A percentile compares a stretch with the other conserved stretches of the same genome.
These are phyloP conservation scores for Ceriops tagal DNA, from an alignment of 345 rosid genomes.

Conservation along the genomic window DNA sequence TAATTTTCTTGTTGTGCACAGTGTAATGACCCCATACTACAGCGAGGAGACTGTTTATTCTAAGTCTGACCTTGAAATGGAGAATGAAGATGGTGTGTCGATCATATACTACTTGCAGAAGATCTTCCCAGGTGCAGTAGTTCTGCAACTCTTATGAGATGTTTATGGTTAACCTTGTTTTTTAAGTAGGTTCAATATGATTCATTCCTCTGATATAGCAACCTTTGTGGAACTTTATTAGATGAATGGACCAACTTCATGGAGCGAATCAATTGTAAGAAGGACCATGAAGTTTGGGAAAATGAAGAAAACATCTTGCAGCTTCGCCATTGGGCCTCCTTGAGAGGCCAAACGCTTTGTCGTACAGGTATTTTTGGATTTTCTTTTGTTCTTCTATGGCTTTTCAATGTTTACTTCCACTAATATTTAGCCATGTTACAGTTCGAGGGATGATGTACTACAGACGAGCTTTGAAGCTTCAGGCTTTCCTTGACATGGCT, in stretches of 20 bases:
- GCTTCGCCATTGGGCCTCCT: slow-evolving; percentile 95
- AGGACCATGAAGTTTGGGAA: slow-evolving; percentile 70
- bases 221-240: slow-evolving; percentile 24
- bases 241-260: slow-evolving; percentile 97
- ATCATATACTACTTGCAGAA: slow-evolving; percentile 92
- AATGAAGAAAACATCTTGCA: slow-evolving; percentile 91
- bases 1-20: slow-evolving; percentile 33
- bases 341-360: slow-evolving; percentile 91
- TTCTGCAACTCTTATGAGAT: slow-evolving; percentile 11
- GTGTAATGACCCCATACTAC: slow-evolving; percentile 95
- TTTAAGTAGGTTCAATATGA: slow-evolving; percentile 6
- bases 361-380: slow-evolving; percentile 65
- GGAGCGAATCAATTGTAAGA: slow-evolving; percentile 75
- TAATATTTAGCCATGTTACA: slow-evolving; percentile 35
- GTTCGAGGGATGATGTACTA: slow-evolving; percentile 99
- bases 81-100: slow-evolving; percentile 97
- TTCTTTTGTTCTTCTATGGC: slow-evolving; percentile 1
- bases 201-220: background rate
- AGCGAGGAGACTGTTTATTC: slow-evolving; percentile 97
- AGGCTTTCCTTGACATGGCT: slow-evolving; percentile 99
- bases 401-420: slow-evolving; percentile 10
- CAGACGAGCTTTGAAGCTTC: slow-evolving; percentile 94
- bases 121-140: slow-evolving; percentile 72
- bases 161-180: slow-evolving; percentile 6
- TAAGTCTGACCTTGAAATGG: slow-evolving; percentile 82